Conservation (phyloP, 768 basidiomycete species). For the Phaeolepiota aurea region DNA sequence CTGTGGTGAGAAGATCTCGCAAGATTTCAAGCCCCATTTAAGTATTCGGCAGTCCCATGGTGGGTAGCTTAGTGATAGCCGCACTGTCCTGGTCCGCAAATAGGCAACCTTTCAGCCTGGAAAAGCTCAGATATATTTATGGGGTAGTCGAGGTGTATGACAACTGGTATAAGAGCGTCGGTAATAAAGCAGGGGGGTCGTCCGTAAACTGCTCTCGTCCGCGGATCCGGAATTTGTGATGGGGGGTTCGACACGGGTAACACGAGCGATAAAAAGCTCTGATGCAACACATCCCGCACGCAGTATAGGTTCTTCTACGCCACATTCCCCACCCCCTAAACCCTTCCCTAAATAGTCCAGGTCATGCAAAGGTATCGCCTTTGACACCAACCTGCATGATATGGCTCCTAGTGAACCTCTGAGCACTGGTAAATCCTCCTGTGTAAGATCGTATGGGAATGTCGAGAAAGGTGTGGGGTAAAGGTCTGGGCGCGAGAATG, state of each 20-base stretch:
- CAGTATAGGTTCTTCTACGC: constrained; percentile 5
- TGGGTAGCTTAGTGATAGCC: too few relatives aligned
- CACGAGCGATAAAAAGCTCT: constrained; percentile 79
- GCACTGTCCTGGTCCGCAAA: not conserved
- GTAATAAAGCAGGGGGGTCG: constrained; percentile 58
- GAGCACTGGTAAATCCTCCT: constrained; percentile 27
- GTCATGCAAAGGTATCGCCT: constrained; percentile 55
- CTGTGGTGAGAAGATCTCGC: too few relatives aligned
- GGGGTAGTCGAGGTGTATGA: constrained; percentile 4
- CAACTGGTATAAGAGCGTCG: constrained; percentile 51
- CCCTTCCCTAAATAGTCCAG: constrained; percentile 26
- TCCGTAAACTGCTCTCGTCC: constrained; percentile 18
- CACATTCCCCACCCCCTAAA: constrained; percentile 7
- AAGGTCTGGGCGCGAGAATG: constrained; percentile 69
- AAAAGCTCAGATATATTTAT: not conserved
- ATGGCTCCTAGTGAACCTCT: constrained; percentile 59
- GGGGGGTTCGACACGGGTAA: constrained; percentile 46
- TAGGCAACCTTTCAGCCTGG: not conserved
- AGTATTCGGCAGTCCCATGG: too few relatives aligned
- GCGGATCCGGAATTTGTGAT: constrained; percentile 10
- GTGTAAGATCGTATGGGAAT: constrained; percentile 13
- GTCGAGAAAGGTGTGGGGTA: constrained; percentile 49
- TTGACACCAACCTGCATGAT: constrained; percentile 58
- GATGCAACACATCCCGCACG: constrained; percentile 28
- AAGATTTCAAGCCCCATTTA: too few relatives aligned